These are phyloP conservation scores for Oryza punctata DNA, from an alignment of 176 grass and related monocot genomes.

Conservation along the genomic window DNA sequence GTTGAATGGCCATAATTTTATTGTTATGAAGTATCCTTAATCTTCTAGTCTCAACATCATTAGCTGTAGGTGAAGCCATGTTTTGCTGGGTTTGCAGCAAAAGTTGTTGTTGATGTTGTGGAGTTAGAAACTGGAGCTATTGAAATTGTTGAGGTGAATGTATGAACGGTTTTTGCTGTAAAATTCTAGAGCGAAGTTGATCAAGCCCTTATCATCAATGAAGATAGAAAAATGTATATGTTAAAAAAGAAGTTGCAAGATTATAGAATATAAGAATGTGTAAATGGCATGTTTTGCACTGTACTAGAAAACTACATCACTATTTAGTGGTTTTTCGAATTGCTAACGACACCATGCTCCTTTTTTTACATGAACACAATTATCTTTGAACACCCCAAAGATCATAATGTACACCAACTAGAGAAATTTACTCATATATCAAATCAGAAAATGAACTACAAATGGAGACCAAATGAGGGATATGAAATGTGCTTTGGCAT, in stretches of 20 bases:
- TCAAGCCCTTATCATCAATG: slow-evolving; percentile 52
- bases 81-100: slow-evolving; percentile 76
- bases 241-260: slow-evolving; percentile 27
- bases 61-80: slow-evolving; percentile 55
- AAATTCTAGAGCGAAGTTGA: slow-evolving; percentile 59
- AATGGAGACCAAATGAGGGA: neutral
- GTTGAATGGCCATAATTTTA: slow-evolving; percentile 55
- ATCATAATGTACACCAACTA: slow-evolving; percentile 1
- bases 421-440: neutral
- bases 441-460: slow-evolving; percentile 9
- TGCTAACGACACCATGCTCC: neutral
- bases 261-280: neutral
- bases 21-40: slow-evolving; percentile 71
- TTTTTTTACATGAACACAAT: neutral
- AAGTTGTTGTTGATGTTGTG: slow-evolving; percentile 75
- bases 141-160: slow-evolving; percentile 68
- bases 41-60: slow-evolving; percentile 72
- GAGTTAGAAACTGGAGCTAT: slow-evolving; percentile 69
- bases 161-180: slow-evolving; percentile 66
- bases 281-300: neutral
- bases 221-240: slow-evolving; percentile 18
- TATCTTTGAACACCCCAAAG: slow-evolving; percentile 4
- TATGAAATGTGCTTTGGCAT: slow-evolving; percentile 21
- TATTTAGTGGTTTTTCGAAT: neutral
- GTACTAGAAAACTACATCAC: neutral